Evolutionary conservation across 352 stramenopile genomes (phyloP), one percentile per base, ranked within the genome.

Genomic region (Globisporangium lucens): DNA sequence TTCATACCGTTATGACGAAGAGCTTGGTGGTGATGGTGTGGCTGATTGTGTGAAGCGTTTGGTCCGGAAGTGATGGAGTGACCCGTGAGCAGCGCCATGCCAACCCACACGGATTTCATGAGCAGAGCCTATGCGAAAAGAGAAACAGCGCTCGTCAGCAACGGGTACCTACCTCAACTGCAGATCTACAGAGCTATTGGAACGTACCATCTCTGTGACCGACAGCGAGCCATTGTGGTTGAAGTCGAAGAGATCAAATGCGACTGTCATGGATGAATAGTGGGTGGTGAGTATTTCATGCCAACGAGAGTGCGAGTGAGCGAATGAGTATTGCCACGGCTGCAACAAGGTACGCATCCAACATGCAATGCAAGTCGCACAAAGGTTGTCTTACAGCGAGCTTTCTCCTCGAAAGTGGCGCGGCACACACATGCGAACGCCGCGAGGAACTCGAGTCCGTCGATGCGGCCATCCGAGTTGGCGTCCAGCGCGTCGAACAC

Each of bases 161-260:
- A 33, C 7, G 22, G 4, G 2, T 27, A 17, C 30, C 30, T 33
- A 43, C 36, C 36, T 4, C 33, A 46, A 13, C 10, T 43, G 20
- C 7, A 10, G n/a, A 27, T 20, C 10, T 0, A 3, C n/a, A 35
- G 10, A 15, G 9, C 36, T 6, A 55, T n/a, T 29, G 15, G 9
- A 8, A 68, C 73, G 10, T 47, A 90, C 82, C 57, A 94, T 72
- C 65, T 95, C 87, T 1, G 83, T 87, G 38, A 84, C 66, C 12
- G 85, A 94, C 12, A 95, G 69, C 30, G 79, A 91, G 3, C 82
- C 84, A 66, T 92, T 93, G 56, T 76, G 65, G 61, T 94, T 92
- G 70, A 93, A 93, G 65, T 95, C 87, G 52, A 92, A 93, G 33
- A 93, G 72, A 41, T 89, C 80, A 65, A 91, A 91, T 1, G 80